A percentile compares a stretch with the other conserved stretches of the same genome.
Conservation (phyloP, 169 alveolate species). For the Plasmodium berghei region DNA sequence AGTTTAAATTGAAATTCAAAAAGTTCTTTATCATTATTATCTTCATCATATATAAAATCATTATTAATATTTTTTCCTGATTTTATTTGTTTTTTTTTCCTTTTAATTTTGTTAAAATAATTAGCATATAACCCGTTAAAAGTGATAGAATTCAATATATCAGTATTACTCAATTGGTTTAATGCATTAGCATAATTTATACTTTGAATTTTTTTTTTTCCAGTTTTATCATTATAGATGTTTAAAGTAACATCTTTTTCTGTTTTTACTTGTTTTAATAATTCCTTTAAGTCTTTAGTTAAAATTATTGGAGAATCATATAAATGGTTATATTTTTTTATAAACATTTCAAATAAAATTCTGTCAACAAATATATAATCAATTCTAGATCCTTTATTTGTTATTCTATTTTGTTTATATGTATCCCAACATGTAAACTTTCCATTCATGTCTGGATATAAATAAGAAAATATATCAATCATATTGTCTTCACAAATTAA, state of each 20-base stretch:
- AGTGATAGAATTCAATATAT: constrained; percentile 1
- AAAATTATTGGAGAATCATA: constrained; percentile 41
- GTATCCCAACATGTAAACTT: constrained; percentile 74
- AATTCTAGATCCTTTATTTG: constrained; percentile 61
- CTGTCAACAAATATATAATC: constrained; percentile 63
- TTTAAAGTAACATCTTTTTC: not conserved
- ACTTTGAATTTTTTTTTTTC: not conserved
- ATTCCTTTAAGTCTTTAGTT: constrained; percentile 9
- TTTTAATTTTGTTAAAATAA: constrained; percentile 27
- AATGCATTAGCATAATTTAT: not conserved
- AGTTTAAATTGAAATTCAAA: constrained; percentile 47
- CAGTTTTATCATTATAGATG: not conserved
- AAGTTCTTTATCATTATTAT: constrained; percentile 22
- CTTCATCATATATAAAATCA: not conserved
- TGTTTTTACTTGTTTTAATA: not conserved
- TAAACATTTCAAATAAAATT: constrained; percentile 33
- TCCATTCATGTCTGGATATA: constrained; percentile 35
- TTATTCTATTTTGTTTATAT: constrained; percentile 35
- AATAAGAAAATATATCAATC: constrained; percentile 63
- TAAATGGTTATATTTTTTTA: constrained; percentile 14
- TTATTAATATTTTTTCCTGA: not conserved
- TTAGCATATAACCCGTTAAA: constrained; percentile 39
- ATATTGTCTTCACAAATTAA: constrained; percentile 49
- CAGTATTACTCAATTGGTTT: not conserved
- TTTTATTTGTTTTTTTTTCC: constrained; percentile 9